Percentiles rank a stretch among this genome's conserved stretches.
Conservation (phyloP, 1,139 yeast species). For the Hyphopichia pseudoburtonii region DNA sequence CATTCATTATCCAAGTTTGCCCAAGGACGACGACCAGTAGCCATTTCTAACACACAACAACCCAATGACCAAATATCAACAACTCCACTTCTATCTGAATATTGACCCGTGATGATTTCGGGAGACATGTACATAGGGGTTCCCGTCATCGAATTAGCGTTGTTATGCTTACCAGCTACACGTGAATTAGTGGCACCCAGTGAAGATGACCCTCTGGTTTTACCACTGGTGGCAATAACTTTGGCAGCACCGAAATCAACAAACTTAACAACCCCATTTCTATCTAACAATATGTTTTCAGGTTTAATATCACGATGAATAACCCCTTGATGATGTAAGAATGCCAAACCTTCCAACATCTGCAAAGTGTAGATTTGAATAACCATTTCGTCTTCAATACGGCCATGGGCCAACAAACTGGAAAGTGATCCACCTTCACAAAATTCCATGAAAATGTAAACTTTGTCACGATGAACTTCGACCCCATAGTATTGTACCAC, state of each 20-base stretch:
- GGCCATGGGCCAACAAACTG: conserved; percentile 73
- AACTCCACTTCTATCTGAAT: conserved; percentile 65
- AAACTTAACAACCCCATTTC: conserved; percentile 88
- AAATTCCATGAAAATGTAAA: conserved; percentile 94
- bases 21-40: conserved; percentile 84
- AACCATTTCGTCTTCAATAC: conserved; percentile 94
- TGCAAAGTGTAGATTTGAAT: conserved; percentile 89
- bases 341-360: conserved; percentile 93
- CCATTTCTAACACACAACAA: conserved; percentile 80
- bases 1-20: conserved; percentile 93
- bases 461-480: conserved; percentile 94
- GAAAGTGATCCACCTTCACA: conserved; percentile 97
- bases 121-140: conserved; percentile 99
- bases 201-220: conserved; percentile 32
- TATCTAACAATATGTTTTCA: conserved; percentile 86
- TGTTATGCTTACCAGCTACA: conserved; percentile 19
- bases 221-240: conserved; percentile 75
- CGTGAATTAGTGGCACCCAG: conserved; percentile 8
- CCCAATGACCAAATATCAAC: conserved; percentile 86
- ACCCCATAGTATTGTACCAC: conserved; percentile 96
- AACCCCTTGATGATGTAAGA: conserved; percentile 92
- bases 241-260: conserved; percentile 98
- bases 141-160: conserved; percentile 70
- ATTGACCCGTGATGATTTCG: conserved; percentile 84
- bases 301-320: conserved; percentile 97